Percentiles rank a stretch among this genome's conserved stretches.
Evolutionary conservation across 352 stramenopile genomes (phyloP).

Genomic region (Halophytophthora polymorphica): DNA sequence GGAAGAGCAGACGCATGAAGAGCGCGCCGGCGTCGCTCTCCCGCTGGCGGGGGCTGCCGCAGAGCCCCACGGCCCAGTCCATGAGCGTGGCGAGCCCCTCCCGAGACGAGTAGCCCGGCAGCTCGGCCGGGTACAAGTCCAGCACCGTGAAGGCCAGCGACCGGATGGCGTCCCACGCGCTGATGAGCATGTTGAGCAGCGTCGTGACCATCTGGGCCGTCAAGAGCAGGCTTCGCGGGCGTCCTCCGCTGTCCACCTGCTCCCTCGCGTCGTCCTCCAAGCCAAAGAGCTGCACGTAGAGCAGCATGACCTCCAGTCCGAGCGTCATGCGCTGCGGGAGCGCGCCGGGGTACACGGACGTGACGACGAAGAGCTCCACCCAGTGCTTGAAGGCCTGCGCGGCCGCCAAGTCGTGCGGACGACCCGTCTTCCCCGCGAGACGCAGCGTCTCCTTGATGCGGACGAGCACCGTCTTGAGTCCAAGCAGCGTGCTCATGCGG

Average conservation of each 20-base stretch:
- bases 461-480: conserved; percentile 73
- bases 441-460: conserved; percentile 69
- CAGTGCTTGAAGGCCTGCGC: conserved; percentile 58
- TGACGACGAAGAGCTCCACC: conserved; percentile 64
- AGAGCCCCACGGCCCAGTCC: conserved; percentile 71
- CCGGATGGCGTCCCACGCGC: conserved; percentile 76
- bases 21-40: conserved; percentile 85
- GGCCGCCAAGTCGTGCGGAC: conserved; percentile 22
- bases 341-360: conserved; percentile 59
- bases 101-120: conserved; percentile 54
- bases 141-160: conserved; percentile 64
- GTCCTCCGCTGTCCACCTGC: background rate
- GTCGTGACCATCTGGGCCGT: conserved; percentile 63
- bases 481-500: conserved; percentile 72
- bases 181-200: conserved; percentile 77
- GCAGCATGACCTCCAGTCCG: conserved; percentile 63
- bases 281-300: conserved; percentile 77
- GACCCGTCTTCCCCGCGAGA: conserved; percentile 35
- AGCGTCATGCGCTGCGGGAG: conserved; percentile 70
- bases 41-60: conserved; percentile 67
- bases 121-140: conserved; percentile 58
- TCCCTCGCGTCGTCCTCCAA: conserved; percentile 16
- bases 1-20: conserved; percentile 80
- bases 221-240: conserved; percentile 31
- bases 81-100: conserved; percentile 43